These are phyloP conservation scores for Niveomyces coronatus DNA, from an alignment of 2,329 filamentous ascomycete species.

Conservation along the genomic window DNA sequence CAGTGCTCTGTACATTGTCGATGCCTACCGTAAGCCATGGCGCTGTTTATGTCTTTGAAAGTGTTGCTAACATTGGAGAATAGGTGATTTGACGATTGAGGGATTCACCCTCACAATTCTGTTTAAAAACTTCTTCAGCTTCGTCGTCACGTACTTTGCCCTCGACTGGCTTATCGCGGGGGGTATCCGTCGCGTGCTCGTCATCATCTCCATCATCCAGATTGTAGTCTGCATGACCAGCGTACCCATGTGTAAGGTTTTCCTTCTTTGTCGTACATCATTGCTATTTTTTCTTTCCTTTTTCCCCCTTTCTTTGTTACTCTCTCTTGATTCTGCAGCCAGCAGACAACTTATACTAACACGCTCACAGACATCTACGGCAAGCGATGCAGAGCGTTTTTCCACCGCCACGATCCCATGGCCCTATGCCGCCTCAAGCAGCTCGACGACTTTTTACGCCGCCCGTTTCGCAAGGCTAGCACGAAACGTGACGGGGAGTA, in stretches of 20 bases:
- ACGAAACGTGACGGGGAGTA: too few relatives aligned
- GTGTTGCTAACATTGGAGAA: slow-evolving; percentile 9
- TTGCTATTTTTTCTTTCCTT: slow-evolving; percentile 2
- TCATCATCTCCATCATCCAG: slow-evolving; percentile 61
- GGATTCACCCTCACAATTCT: slow-evolving; percentile 82
- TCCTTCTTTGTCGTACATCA: neutral
- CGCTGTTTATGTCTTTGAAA: neutral
- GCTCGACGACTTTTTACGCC: slow-evolving; percentile 2
- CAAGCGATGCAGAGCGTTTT: slow-evolving; percentile 66
- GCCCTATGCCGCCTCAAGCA: slow-evolving; percentile 21
- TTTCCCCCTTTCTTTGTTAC: too few relatives aligned
- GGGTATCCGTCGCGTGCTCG: slow-evolving; percentile 53
- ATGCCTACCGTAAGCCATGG: slow-evolving; percentile 68
- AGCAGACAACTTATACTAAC: too few relatives aligned
- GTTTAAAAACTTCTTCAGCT: slow-evolving; percentile 93
- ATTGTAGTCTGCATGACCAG: slow-evolving; percentile 64
- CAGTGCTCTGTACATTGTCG: slow-evolving; percentile 79
- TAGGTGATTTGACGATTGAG: slow-evolving; percentile 72
- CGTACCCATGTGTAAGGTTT: slow-evolving; percentile 67
- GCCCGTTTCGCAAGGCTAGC: slow-evolving; percentile 2
- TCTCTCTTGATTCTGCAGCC: too few relatives aligned
- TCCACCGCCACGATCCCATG: slow-evolving; percentile 64
- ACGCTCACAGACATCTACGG: slow-evolving; percentile 58
- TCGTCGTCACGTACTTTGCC: slow-evolving; percentile 71
- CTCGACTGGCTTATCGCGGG: slow-evolving; percentile 70